Evolutionary conservation across 2,329 filamentous ascomycete species (phyloP).

Genomic region (Hypoxylon sp.): DNA sequence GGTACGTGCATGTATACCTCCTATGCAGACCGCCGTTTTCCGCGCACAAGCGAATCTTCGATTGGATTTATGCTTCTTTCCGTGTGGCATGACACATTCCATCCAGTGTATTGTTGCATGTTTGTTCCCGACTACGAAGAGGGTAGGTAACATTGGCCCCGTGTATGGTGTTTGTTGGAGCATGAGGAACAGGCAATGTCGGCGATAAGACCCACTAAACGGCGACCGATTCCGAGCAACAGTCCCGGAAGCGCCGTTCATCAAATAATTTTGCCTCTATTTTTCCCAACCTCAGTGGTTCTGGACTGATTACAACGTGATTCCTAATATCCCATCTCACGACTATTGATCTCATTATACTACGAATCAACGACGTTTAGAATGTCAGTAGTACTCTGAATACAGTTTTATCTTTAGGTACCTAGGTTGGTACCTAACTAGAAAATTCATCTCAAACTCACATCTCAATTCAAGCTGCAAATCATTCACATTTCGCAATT

Average conservation of each 20-base stretch:
- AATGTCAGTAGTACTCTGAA: not conserved
- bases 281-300: no score
- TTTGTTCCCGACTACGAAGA: slow-evolving; percentile 10
- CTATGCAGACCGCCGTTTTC: slow-evolving; percentile 23
- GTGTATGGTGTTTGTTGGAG: not conserved
- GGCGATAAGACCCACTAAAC: slow-evolving; percentile 24
- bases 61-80: slow-evolving; percentile 1
- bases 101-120: not conserved
- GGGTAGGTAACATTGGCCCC: not conserved
- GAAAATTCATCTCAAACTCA: not conserved
- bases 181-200: slow-evolving; percentile 10
- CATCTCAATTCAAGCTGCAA: not conserved
- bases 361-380: no score
- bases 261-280: no score
- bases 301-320: no score
- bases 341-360: no score
- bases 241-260: slow-evolving; percentile 5
- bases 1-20: not conserved
- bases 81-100: not conserved
- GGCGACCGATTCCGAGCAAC: slow-evolving; percentile 27
- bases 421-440: not conserved
- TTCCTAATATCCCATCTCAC: no score
- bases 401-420: not conserved
- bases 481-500: not conserved
- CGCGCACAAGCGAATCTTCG: not conserved